Conservation (phyloP, 228 moss, liverwort and hornwort genomes). For the Sphagnum magellanicum region DNA sequence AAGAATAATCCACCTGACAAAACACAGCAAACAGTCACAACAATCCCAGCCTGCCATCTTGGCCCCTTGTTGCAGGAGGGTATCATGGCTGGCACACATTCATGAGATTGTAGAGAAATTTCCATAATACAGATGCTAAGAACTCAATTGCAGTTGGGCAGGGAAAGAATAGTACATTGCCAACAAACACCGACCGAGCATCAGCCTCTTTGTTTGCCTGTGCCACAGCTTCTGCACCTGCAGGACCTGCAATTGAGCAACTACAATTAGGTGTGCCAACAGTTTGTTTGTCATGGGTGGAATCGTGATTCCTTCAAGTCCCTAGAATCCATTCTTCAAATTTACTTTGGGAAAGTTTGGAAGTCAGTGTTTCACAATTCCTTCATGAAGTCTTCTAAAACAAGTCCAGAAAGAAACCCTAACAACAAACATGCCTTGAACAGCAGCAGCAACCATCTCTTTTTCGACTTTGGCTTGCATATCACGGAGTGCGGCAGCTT, state of each 20-base stretch:
- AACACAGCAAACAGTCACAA: neutral
- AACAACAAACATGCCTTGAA: constrained; percentile 35
- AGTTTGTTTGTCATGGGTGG: neutral
- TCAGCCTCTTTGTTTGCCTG: constrained; percentile 78
- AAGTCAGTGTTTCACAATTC: neutral
- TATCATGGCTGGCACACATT: too few species aligned
- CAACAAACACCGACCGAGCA: constrained; percentile 80
- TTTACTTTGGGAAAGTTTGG: neutral
- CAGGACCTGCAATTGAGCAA: constrained; percentile 38
- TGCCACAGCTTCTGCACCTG: constrained; percentile 55
- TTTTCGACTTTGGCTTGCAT: constrained; percentile 85
- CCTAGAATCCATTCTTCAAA: neutral
- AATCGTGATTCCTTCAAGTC: neutral
- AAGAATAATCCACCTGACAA: constrained; percentile 77
- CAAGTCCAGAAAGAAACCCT: neutral
- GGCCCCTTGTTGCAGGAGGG: neutral
- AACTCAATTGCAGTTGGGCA: neutral
- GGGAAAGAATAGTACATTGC: constrained; percentile 36
- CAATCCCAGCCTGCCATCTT: neutral
- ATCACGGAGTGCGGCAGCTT: constrained; percentile 69
- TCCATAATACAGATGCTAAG: neutral
- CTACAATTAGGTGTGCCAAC: neutral
- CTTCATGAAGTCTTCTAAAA: neutral
- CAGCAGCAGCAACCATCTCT: constrained; percentile 74
- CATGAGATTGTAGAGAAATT: neutral